Evolutionary conservation across 768 basidiomycete species (phyloP).

Genomic region (Candolleomyces eurysporus): DNA sequence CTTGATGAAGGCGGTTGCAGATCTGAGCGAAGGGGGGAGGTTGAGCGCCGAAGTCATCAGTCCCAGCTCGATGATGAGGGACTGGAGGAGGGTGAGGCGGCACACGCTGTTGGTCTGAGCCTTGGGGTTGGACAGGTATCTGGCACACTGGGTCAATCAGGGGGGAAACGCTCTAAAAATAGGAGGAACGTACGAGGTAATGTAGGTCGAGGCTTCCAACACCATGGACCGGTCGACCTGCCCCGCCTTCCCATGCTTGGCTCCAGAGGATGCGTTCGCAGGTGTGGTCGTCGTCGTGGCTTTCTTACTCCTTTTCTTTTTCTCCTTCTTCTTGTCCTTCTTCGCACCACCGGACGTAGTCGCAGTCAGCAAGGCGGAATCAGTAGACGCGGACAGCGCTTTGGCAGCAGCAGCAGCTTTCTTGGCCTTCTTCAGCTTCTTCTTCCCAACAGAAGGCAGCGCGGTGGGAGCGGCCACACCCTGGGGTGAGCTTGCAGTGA

Average conservation of each 20-base stretch:
- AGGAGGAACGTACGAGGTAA: neutral
- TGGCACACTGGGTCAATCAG: constrained; percentile 16
- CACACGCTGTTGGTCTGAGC: constrained; percentile 40
- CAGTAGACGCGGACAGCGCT: too few relatives aligned
- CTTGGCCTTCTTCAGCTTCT: constrained; percentile 11
- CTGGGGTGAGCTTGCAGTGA: too few relatives aligned
- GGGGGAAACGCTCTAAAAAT: too few relatives aligned
- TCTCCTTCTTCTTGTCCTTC: constrained; percentile 7
- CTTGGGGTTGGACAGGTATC: constrained; percentile 52
- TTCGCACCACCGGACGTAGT: neutral
- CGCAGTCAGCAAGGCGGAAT: neutral
- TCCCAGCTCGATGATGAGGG: constrained; percentile 79
- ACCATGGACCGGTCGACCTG: constrained; percentile 44
- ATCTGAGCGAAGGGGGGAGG: constrained; percentile 58
- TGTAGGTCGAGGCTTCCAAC: constrained; percentile 58
- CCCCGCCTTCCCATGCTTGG: constrained; percentile 11
- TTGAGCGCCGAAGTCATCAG: constrained; percentile 36
- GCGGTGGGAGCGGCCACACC: too few relatives aligned
- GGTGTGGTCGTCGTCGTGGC: neutral
- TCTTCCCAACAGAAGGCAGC: neutral
- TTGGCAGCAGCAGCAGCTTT: neutral
- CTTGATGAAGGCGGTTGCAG: constrained; percentile 69
- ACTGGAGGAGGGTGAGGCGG: constrained; percentile 64
- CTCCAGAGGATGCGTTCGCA: constrained; percentile 9
- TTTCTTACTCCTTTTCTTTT: neutral